Evolutionary conservation across 2,329 filamentous ascomycete genomes (phyloP).

Genomic region (Xylariales sp.): DNA sequence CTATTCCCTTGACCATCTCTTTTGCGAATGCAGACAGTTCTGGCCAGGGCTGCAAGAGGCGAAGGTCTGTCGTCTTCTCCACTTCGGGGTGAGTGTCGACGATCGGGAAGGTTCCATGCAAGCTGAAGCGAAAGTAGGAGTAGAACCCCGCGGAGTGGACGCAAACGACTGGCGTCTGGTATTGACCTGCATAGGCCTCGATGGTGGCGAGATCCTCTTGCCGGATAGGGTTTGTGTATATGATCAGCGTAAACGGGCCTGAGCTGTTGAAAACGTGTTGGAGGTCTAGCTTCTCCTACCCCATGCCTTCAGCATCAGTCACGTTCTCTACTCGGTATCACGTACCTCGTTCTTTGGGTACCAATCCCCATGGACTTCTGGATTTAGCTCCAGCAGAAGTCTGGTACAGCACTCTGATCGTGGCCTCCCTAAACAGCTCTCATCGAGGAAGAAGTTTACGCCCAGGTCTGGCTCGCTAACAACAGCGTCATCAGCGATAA

Average conservation of each 20-base stretch:
- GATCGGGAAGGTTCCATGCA: slow-evolving; percentile 86
- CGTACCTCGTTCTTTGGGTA: slow-evolving; percentile 61
- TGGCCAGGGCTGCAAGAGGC: slow-evolving; percentile 86
- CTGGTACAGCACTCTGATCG: slow-evolving; percentile 82
- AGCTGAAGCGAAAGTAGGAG: slow-evolving; percentile 82
- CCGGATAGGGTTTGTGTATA: slow-evolving; percentile 65
- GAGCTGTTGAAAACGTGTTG: slow-evolving; percentile 56
- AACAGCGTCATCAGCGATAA: slow-evolving; percentile 82
- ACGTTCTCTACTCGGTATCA: slow-evolving; percentile 14
- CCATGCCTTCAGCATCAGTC: slow-evolving; percentile 30
- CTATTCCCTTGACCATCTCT: slow-evolving; percentile 75
- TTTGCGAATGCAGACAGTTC: slow-evolving; percentile 77
- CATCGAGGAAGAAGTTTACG: slow-evolving; percentile 96
- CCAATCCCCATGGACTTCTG: slow-evolving; percentile 86
- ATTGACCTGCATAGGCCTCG: slow-evolving; percentile 60
- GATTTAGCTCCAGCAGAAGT: slow-evolving; percentile 87
- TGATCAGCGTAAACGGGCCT: slow-evolving; percentile 63
- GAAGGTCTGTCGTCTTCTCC: slow-evolving; percentile 84
- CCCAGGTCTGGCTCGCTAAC: slow-evolving; percentile 89
- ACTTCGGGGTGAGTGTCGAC: slow-evolving; percentile 96
- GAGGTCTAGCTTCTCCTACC: slow-evolving; percentile 53
- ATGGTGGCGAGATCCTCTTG: slow-evolving; percentile 58
- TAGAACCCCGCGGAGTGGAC: slow-evolving; percentile 94
- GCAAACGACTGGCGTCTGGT: slow-evolving; percentile 80
- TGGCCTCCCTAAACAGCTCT: slow-evolving; percentile 78